Percentiles rank a stretch among this genome's conserved stretches.
These are phyloP conservation scores for Halophytophthora batemanensis DNA, from an alignment of 352 stramenopile species.

Conservation along the genomic window DNA sequence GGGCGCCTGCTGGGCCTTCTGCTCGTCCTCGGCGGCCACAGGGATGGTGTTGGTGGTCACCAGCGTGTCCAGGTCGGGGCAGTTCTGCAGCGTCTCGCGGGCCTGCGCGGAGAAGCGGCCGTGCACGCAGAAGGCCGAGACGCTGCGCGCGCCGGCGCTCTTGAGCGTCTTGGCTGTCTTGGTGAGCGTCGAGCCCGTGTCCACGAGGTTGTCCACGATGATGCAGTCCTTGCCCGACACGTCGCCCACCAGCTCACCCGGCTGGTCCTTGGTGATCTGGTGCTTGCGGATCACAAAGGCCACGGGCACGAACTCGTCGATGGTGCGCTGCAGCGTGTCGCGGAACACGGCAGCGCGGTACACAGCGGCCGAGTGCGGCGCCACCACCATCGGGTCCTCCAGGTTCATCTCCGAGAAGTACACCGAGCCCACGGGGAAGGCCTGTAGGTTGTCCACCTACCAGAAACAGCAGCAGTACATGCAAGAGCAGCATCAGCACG, in stretches of 20 bases:
- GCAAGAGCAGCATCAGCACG: slow-evolving; percentile 1
- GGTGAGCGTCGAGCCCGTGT: slow-evolving; percentile 80
- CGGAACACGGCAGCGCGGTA: slow-evolving; percentile 76
- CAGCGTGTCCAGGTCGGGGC: slow-evolving; percentile 74
- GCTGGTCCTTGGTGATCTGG: slow-evolving; percentile 60
- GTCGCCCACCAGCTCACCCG: slow-evolving; percentile 75
- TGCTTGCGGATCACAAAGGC: slow-evolving; percentile 86
- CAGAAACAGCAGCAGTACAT: neutral
- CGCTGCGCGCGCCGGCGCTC: slow-evolving; percentile 64
- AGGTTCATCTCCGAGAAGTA: slow-evolving; percentile 84
- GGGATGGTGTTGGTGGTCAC: slow-evolving; percentile 88
- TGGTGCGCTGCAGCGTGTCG: slow-evolving; percentile 73
- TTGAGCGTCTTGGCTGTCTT: slow-evolving; percentile 85
- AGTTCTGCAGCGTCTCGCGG: slow-evolving; percentile 54
- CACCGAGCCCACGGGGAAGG: slow-evolving; percentile 80
- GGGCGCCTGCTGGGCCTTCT: slow-evolving; percentile 27
- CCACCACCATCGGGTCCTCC: slow-evolving; percentile 70
- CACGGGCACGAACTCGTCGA: slow-evolving; percentile 74
- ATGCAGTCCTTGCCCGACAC: slow-evolving; percentile 83
- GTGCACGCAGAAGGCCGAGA: slow-evolving; percentile 83
- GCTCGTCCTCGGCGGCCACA: slow-evolving; percentile 24
- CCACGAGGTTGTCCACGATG: slow-evolving; percentile 84
- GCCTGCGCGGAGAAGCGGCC: slow-evolving; percentile 79
- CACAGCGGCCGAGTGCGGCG: slow-evolving; percentile 78
- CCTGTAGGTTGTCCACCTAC: slow-evolving; percentile 81